Evolutionary conservation across 495 filamentous ascomycete genomes (phyloP).

Genomic region (Tuber brumale): DNA sequence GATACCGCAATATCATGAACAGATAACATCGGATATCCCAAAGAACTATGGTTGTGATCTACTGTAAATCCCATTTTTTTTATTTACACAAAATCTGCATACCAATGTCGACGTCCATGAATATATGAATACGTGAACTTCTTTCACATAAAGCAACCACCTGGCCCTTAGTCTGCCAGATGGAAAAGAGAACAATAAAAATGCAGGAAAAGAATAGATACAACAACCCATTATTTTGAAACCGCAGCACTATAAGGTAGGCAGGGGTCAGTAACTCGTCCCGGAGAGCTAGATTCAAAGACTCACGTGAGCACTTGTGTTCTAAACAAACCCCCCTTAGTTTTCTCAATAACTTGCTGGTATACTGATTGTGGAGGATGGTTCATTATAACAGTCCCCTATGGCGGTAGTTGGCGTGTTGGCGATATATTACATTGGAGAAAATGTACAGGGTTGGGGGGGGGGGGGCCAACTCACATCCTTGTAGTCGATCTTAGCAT

Average conservation of each 20-base stretch:
- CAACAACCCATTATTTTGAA: slow-evolving; percentile 28
- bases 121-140: not conserved
- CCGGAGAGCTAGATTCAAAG: not conserved
- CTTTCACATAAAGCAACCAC: not conserved
- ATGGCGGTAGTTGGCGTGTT: not conserved
- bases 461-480: slow-evolving; percentile 45
- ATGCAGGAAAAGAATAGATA: not conserved
- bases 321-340: slow-evolving; percentile 89
- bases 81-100: not conserved
- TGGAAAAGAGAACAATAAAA: slow-evolving; percentile 17
- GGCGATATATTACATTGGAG: not conserved
- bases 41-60: not conserved
- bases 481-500: slow-evolving; percentile 98
- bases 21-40: not conserved
- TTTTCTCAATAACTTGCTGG: slow-evolving; percentile 96
- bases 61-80: not conserved
- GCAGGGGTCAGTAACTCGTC: slow-evolving; percentile 7
- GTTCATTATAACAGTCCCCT: slow-evolving; percentile 96
- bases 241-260: slow-evolving; percentile 24
- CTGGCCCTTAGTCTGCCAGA: slow-evolving; percentile 14
- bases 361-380: slow-evolving; percentile 96
- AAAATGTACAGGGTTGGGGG: not conserved
- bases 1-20: not conserved
- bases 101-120: not conserved
- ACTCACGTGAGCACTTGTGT: slow-evolving; percentile 63